Percentiles rank a stretch among this genome's conserved stretches.
These are phyloP conservation scores for Lasiodiplodia gonubiensis DNA, from an alignment of 2,329 filamentous ascomycete genomes.

Conservation along the genomic window DNA sequence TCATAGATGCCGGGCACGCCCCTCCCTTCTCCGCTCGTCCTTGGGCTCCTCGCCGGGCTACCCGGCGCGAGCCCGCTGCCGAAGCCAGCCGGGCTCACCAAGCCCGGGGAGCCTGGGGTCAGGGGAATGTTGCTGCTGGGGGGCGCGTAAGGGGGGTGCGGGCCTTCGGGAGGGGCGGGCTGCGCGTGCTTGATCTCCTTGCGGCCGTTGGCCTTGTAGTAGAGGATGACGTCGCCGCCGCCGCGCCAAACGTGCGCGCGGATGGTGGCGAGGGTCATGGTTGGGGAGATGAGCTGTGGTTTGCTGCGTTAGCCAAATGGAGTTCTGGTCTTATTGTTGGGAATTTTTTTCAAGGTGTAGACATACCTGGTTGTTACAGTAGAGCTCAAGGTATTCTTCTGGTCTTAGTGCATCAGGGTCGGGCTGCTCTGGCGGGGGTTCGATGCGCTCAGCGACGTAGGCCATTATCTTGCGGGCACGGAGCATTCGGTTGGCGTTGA, in stretches of 20 bases:
- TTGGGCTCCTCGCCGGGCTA: not conserved
- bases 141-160: slow-evolving; percentile 17
- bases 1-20: not conserved
- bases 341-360: not conserved
- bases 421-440: slow-evolving; percentile 65
- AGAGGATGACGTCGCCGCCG: slow-evolving; percentile 87
- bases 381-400: slow-evolving; percentile 93
- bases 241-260: slow-evolving; percentile 93
- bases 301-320: not conserved
- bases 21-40: not conserved
- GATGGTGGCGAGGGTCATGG: slow-evolving; percentile 93
- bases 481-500: slow-evolving; percentile 97
- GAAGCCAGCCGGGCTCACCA: not conserved
- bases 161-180: slow-evolving; percentile 15
- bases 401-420: slow-evolving; percentile 70
- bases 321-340: not conserved
- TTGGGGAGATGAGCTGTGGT: slow-evolving; percentile 68
- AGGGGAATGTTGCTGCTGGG: not conserved
- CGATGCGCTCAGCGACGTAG: slow-evolving; percentile 91
- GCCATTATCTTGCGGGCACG: slow-evolving; percentile 91
- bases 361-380: slow-evolving; percentile 88
- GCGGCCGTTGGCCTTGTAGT: slow-evolving; percentile 91
- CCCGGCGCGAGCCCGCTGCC: not conserved
- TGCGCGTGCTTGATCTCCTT: slow-evolving; percentile 60
- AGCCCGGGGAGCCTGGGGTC: not conserved